These are phyloP conservation scores for Artemisia argyi DNA, from an alignment of 129 eudicot species.

Conservation along the genomic window DNA sequence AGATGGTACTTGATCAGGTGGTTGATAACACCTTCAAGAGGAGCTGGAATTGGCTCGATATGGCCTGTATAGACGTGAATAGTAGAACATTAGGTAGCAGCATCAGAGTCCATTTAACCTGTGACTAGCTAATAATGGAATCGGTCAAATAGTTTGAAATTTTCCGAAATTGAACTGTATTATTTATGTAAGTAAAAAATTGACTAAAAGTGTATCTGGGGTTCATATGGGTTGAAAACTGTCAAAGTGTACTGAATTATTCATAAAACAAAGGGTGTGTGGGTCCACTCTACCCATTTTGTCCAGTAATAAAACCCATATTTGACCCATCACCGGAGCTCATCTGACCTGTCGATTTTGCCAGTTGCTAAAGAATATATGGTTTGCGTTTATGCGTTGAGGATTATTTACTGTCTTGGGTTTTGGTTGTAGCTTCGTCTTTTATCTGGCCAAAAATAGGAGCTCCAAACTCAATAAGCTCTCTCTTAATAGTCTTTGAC, in stretches of 20 bases:
- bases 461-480: conserved; percentile 86
- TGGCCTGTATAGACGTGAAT: conserved; percentile 45
- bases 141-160: too few relatives aligned
- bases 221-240: too few relatives aligned
- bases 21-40: conserved; percentile 71
- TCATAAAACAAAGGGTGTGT: too few relatives aligned
- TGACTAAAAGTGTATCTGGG: neutral
- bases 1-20: conserved; percentile 78
- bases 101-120: neutral
- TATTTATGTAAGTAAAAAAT: neutral
- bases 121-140: too few relatives aligned
- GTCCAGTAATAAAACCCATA: too few relatives aligned
- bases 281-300: too few relatives aligned
- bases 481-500: conserved; percentile 68
- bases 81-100: neutral
- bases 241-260: too few relatives aligned
- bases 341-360: neutral
- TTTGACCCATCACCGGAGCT: neutral
- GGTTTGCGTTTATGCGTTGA: too few relatives aligned
- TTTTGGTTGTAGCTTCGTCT: conserved; percentile 45
- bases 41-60: conserved; percentile 86
- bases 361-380: neutral
- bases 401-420: conserved; percentile 51
- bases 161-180: too few relatives aligned
- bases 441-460: conserved; percentile 82